Evolutionary conservation across 306 rosid genomes (phyloP).

Genomic region (Malus orientalis): DNA sequence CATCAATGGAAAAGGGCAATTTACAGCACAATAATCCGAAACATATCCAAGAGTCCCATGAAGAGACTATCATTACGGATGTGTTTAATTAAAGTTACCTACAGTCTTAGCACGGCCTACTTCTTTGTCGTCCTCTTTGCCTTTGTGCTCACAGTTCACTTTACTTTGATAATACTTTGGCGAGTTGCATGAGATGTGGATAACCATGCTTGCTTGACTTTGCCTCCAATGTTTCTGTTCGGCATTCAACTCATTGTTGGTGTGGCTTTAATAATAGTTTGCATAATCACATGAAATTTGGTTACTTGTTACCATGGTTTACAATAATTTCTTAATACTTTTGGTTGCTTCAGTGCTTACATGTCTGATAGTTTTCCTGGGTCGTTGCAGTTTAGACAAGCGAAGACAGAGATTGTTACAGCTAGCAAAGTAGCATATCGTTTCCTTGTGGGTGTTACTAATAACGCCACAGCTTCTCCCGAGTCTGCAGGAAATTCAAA

Average conservation of each 20-base stretch:
- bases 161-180: not conserved
- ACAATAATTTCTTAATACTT: not conserved
- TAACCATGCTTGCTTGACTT: not conserved
- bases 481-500: conserved; percentile 61
- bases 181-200: not conserved
- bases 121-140: not conserved
- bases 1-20: not conserved
- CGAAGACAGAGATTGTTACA: conserved; percentile 79
- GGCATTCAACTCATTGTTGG: not conserved
- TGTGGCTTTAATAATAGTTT: not conserved
- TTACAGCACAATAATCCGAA: not conserved
- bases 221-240: not conserved
- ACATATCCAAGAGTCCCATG: not conserved
- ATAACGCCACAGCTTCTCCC: conserved; percentile 35
- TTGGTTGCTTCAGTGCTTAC: not conserved
- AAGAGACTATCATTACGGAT: not conserved
- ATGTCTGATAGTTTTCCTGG: not conserved
- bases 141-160: not conserved
- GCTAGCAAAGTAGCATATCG: conserved; percentile 97
- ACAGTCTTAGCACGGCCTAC: too few relatives aligned
- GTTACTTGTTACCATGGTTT: too few relatives aligned
- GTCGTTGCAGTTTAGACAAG: conserved; percentile 81
- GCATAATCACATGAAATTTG: too few relatives aligned
- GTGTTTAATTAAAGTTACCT: not conserved
- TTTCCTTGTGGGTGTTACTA: conserved; percentile 70